Evolutionary conservation across 441 rosid species (phyloP).

Genomic region (Francoa sonchifolia): DNA sequence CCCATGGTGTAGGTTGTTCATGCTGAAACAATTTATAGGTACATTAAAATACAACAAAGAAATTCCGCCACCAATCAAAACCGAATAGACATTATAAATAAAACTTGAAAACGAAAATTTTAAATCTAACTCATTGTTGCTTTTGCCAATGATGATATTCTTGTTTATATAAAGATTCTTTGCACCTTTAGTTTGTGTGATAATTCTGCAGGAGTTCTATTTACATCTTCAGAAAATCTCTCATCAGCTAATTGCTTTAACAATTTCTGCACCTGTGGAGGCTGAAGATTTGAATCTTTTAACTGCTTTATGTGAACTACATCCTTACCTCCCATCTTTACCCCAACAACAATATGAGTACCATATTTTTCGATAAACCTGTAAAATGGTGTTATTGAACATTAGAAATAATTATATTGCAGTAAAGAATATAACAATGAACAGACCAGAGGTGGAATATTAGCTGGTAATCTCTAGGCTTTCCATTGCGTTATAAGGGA

Average conservation of each 20-base stretch:
- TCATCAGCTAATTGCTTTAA: slow-evolving; percentile 55
- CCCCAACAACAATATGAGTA: slow-evolving; percentile 78
- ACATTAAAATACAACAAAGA: neutral
- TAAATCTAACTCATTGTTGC: too few relatives aligned
- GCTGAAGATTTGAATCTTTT: slow-evolving; percentile 43
- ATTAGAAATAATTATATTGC: neutral
- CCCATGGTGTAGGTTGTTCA: slow-evolving; percentile 26
- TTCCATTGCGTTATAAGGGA: neutral
- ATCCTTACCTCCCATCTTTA: slow-evolving; percentile 95
- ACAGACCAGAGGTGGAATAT: neutral
- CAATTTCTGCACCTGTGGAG: slow-evolving; percentile 50
- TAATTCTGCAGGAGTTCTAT: slow-evolving; percentile 11
- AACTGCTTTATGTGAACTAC: slow-evolving; percentile 61
- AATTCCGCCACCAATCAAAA: neutral
- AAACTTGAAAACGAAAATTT: too few relatives aligned
- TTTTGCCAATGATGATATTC: too few relatives aligned
- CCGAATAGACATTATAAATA: neutral
- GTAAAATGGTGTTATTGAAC: slow-evolving; percentile 8
- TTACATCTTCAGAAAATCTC: slow-evolving; percentile 38
- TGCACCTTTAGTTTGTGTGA: slow-evolving; percentile 35
- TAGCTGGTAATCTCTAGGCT: neutral
- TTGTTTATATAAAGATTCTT: neutral
- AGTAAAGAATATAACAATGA: neutral
- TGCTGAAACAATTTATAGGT: slow-evolving; percentile 31
- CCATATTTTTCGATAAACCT: slow-evolving; percentile 90